Percentiles rank a stretch among this genome's conserved stretches.
phyloP scores from a whole-genome alignment of 768 basidiomycete genomes.

The Leccinellum luteum region DNA sequence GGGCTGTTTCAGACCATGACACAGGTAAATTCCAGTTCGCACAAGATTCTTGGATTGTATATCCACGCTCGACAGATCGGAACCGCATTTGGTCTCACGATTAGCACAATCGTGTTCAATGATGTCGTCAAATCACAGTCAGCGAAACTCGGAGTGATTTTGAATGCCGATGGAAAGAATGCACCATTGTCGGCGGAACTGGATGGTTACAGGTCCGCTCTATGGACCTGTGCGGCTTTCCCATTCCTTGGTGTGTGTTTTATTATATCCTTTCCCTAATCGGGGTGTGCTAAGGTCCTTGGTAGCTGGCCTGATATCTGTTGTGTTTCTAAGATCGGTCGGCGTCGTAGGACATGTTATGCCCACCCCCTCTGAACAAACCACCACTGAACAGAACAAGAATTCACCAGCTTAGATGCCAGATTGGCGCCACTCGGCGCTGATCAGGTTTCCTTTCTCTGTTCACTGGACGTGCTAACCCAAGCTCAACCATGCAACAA shows the following conservation, averaged over 20 bases:
- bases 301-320: too few species aligned
- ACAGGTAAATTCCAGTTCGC: conserved; percentile 42
- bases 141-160: conserved; percentile 29
- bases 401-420: too few species aligned
- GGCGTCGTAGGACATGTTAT: too few species aligned
- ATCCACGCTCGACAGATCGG: conserved; percentile 49
- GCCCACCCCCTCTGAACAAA: too few species aligned
- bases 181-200: conserved; percentile 40
- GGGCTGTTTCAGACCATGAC: conserved; percentile 79
- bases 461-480: too few species aligned
- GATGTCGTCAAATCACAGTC: conserved; percentile 38
- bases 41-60: neutral
- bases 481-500: too few species aligned
- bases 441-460: too few species aligned
- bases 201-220: conserved; percentile 56
- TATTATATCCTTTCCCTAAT: neutral
- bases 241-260: conserved; percentile 48
- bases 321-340: too few species aligned
- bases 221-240: conserved; percentile 65
- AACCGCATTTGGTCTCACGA: conserved; percentile 64
- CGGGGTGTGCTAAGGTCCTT: too few species aligned
- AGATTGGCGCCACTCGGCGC: too few species aligned
- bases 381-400: too few species aligned
- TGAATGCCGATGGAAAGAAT: conserved; percentile 27
- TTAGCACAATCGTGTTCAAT: conserved; percentile 71